Evolutionary conservation across 441 rosid species (phyloP), one percentile per base, ranked within the genome.

Genomic region (Hura crepitans): DNA sequence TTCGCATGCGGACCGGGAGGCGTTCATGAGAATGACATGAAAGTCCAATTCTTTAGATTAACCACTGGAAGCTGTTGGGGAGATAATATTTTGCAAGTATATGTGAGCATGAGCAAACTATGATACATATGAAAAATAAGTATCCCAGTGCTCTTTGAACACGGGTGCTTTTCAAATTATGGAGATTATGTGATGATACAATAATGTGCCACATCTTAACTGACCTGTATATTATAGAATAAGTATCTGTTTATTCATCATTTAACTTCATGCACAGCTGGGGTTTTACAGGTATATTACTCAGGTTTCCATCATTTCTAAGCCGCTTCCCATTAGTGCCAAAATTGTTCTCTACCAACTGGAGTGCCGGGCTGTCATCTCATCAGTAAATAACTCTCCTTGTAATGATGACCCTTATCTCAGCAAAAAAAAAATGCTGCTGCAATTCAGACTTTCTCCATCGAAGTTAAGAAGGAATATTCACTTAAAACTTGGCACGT

Each of bases 91-190:
- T 62, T 45, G 28, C 8, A 51, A 51, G 67, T 9, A 20, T 31
- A 25, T 12, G 17, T 20, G 37, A 63, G 10, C 37, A 45, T 45
- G 33, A 28, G 55, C 15, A 20, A 23, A 47, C 28, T 5, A 20
- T 8, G 31, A 39, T 23, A 25, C 50, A 57, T 54, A 2, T 46
- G 30, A n/a, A 20, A 66, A 22, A 18, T n/a, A 51, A 23, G 25
- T 27, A 45, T 18, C 54, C 28, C 10, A 17, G 35, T 23, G 62
- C 49, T 70, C 59, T 70, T 70, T 49, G 49, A 33, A 46, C 66
- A 49, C 66, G 4, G 15, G 25, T 59, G 20, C 46, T 47, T 59
- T 5, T 46, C 15, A 15, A 47, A 15, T 20, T 15, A 47, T 4
- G 30, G 27, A 46, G 45, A 17, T 43, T 60, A 37, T 28, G 55